Base-by-base conservation (phyloP, 208 protist genomes). In the Perkinsela sp. region DNA sequence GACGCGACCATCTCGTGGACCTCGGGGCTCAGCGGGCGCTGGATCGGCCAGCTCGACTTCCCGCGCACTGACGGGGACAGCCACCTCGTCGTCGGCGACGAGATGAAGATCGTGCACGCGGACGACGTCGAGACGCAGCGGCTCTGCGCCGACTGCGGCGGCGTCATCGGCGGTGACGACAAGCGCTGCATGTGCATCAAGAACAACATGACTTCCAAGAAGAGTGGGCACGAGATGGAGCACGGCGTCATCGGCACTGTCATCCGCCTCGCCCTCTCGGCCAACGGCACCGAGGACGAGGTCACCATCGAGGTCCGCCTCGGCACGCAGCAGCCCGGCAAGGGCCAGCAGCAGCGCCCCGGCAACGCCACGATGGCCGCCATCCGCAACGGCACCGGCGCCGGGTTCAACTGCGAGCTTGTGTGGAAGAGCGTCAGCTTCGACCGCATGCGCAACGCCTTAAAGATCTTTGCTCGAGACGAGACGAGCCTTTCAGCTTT, bases 351-450 rank as follows among this genome's bases (percentile, higher is more conserved):
- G 40, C 6, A 57, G 22, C 13, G 6, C 40, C 22, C 40, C 40
- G 22, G 40, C 40, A 57, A 57, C 40, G 40, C 40, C 40, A 70
- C 30, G 66, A 66, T 67, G 66, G 67, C 31, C 31, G 1, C 40
- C 57, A 1, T n/a, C 1, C 1, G 1, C 32, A 16, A 0, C 16
- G 0, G 29, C 30, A 57, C 15, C 48, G 68, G 1, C 2, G 32
- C 72, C 66, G 74, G 76, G 32, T 95, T 82, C 73, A 77, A 67
- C 48, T 79, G 94, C 48, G 88, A 93, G 66, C 93, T 96, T 76
- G 80, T 94, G n/a, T 95, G 85, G 88, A 92, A 92, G 73, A 73
- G 77, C 0, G 91, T 87, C 16, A 78, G 79, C 0, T 94, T 88
- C 72, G 85, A 93, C 30, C 71, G 92, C 29, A 95, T 92, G 78